Conservation (phyloP, 2,329 filamentous ascomycete species). For the Epichloe sylvatica region DNA sequence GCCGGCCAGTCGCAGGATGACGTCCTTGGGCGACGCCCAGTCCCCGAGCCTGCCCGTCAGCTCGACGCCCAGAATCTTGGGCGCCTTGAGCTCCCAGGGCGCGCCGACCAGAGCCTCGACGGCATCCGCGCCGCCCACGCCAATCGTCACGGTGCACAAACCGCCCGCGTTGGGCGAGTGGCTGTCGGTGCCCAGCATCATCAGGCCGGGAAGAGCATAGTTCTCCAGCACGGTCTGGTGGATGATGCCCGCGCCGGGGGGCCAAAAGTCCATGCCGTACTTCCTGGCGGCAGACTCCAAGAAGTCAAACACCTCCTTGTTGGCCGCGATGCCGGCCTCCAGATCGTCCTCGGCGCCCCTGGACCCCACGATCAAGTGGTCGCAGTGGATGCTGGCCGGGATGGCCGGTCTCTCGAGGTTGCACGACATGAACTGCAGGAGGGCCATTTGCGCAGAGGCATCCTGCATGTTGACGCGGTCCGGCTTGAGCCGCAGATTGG, state of each 20-base stretch:
- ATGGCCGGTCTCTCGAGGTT: conserved; percentile 79
- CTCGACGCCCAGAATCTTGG: conserved; percentile 74
- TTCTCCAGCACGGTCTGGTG: conserved; percentile 98
- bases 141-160: conserved; percentile 84
- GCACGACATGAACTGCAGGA: conserved; percentile 98
- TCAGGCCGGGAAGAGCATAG: conserved; percentile 88
- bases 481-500: conserved; percentile 92
- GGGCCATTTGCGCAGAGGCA: conserved; percentile 94
- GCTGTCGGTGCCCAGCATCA: conserved; percentile 98
- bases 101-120: conserved; percentile 93
- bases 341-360: conserved; percentile 79
- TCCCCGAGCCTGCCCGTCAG: conserved; percentile 71
- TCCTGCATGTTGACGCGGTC: conserved; percentile 99
- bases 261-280: conserved; percentile 94
- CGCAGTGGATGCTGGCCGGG: conserved; percentile 94
- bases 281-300: conserved; percentile 81
- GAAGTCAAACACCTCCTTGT: conserved; percentile 97
- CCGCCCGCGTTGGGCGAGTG: conserved; percentile 97
- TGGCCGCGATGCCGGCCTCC: conserved; percentile 70
- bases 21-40: conserved; percentile 91
- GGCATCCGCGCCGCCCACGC: conserved; percentile 91
- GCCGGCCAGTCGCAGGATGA: conserved; percentile 82
- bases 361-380: conserved; percentile 96
- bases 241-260: conserved; percentile 84
- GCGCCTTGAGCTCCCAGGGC: conserved; percentile 95